Base-by-base conservation (phyloP, 768 basidiomycete species). In the Gymnopilus dilepis region DNA sequence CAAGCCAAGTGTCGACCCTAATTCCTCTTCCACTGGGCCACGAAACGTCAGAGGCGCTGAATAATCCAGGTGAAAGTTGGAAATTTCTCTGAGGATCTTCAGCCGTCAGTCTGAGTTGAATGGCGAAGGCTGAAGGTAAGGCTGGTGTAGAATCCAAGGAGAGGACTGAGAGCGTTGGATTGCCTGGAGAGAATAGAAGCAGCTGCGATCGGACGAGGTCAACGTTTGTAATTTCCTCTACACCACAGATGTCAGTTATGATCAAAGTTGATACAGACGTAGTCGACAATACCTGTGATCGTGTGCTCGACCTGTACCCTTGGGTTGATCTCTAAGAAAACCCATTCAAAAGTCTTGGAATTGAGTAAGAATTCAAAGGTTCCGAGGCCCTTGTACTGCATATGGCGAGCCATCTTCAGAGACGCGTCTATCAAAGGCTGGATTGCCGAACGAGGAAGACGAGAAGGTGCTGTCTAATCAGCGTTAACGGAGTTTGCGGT, bases 251-350 rank as follows among this genome's bases (percentile, higher is more conserved):
- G 47, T 40, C 8, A 30, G 15, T 65, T 24, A 40, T 51, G 52
- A 24, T 22, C 11, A 37, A 17, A 52, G 40, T 21, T 21, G 19
- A 41, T 8, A 8, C 26, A 21, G 17, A 61, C 34, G 34, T 15
- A 15, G 15, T 53, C 45, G 56, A 59, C 41, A 28, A 67, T 78
- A 88, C 91, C 91, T 59, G 94, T 94, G 67, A 95, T 87, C 47
- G 94, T 95, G 76, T 95, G 94, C 72, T 95, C 94, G 72, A 96
- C 94, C 73, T 96, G 94, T 57, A 95, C 91, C 74, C 94, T 90
- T 22, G 94, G 91, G 73, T 94, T 94, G 65, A 95, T 93, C 73
- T 95, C 93, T 65, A 95, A 90, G 74, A 95, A 95, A 74, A 94
- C 92, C 78, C 93, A 91, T 63, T 90, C 78, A 62, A 85, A 84